A percentile compares a stretch with the other conserved stretches of the same genome.
These are phyloP conservation scores for Drechslerella stenobrocha DNA, from an alignment of 2,329 filamentous ascomycete genomes.

Conservation along the genomic window DNA sequence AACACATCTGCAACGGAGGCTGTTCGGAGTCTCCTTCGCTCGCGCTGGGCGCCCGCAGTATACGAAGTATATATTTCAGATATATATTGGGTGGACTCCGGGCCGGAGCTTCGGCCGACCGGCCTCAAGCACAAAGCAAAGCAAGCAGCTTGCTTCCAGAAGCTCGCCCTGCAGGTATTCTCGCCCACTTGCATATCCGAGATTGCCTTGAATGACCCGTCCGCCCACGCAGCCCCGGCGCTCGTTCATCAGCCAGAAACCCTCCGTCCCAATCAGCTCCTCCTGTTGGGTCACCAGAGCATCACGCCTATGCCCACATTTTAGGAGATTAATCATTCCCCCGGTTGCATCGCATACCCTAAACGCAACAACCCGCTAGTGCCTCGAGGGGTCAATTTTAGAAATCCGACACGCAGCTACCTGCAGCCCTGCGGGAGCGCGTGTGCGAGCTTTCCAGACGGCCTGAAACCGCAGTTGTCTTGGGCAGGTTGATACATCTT, in stretches of 20 bases:
- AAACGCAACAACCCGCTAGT: too few species aligned
- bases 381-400: conserved; percentile 28
- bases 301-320: neutral
- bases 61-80: too few species aligned
- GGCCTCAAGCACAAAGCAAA: neutral
- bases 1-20: conserved; percentile 19
- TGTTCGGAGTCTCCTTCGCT: neutral
- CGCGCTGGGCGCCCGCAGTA: neutral
- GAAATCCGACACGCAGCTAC: conserved; percentile 24
- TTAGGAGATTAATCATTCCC: neutral
- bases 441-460: conserved; percentile 9
- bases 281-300: neutral
- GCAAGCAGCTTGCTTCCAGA: conserved; percentile 17
- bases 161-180: conserved; percentile 5
- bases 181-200: conserved; percentile 12
- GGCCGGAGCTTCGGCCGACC: neutral
- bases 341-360: too few species aligned
- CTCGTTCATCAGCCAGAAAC: neutral
- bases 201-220: conserved; percentile 7
- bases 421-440: conserved; percentile 33
- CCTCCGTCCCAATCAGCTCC: neutral
- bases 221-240: conserved; percentile 9
- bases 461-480: conserved; percentile 33
- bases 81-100: neutral
- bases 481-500: conserved; percentile 21